Evolutionary conservation across 2,329 filamentous ascomycete genomes (phyloP).

Genomic region (Allantophomopsis lycopodina): DNA sequence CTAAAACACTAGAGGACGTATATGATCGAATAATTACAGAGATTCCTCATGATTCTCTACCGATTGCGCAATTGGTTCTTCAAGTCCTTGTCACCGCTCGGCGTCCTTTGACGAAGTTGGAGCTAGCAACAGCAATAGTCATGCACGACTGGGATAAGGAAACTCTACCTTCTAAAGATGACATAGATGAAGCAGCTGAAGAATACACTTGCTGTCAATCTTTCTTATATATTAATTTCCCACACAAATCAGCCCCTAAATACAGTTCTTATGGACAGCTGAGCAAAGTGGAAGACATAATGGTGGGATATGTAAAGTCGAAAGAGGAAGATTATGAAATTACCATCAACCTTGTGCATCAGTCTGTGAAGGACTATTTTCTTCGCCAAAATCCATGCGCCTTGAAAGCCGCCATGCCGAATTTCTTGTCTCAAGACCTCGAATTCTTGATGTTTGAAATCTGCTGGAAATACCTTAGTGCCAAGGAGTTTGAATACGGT

Average conservation of each 20-base stretch:
- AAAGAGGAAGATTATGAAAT: not conserved
- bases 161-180: not conserved
- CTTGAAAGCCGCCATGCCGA: not conserved
- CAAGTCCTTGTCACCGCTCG: not conserved
- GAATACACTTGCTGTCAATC: not conserved
- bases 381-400: not conserved
- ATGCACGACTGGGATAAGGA: not conserved
- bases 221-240: not conserved
- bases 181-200: not conserved
- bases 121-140: conserved; percentile 1
- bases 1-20: not conserved
- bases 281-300: too few species aligned
- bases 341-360: conserved; percentile 1
- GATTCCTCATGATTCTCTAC: not conserved
- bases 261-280: too few species aligned
- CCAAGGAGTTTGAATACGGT: not conserved
- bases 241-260: too few species aligned
- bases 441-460: not conserved
- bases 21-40: conserved; percentile 1
- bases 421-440: not conserved
- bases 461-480: not conserved
- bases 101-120: not conserved
- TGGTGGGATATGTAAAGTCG: too few species aligned
- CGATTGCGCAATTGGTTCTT: not conserved
- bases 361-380: conserved; percentile 2